Evolutionary conservation across 768 basidiomycete genomes (phyloP).

Genomic region (Terana coerulea): DNA sequence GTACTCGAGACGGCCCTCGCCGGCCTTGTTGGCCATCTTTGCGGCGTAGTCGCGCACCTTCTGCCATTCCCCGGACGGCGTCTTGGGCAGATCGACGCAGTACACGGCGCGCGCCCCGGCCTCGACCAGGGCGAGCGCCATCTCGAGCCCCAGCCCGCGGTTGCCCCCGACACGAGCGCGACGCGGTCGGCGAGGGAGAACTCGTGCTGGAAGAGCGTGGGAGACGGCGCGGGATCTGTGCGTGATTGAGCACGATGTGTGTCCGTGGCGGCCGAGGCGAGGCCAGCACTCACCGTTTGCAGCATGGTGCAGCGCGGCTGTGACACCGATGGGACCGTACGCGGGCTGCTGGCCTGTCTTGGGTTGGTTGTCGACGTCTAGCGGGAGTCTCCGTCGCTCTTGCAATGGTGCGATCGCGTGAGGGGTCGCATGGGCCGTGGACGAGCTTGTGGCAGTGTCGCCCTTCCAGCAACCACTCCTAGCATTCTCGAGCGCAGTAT

Average conservation of each 20-base stretch:
- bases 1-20: slow-evolving; percentile 50
- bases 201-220: slow-evolving; percentile 24
- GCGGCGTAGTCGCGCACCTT: slow-evolving; percentile 45
- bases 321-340: slow-evolving; percentile 59
- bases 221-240: slow-evolving; percentile 15
- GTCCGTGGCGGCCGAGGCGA: not conserved
- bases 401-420: slow-evolving; percentile 13
- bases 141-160: slow-evolving; percentile 74
- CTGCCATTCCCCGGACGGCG: slow-evolving; percentile 55
- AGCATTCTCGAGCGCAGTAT: no score
- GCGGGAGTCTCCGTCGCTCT: slow-evolving; percentile 11
- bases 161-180: slow-evolving; percentile 38
- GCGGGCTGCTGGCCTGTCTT: slow-evolving; percentile 39
- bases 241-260: not conserved
- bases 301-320: slow-evolving; percentile 45
- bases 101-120: slow-evolving; percentile 65
- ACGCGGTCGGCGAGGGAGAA: slow-evolving; percentile 32
- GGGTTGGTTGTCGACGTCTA: slow-evolving; percentile 23
- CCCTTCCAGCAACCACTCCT: no score
- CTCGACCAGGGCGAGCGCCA: slow-evolving; percentile 71
- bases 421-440: not conserved
- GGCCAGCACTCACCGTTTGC: slow-evolving; percentile 19
- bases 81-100: slow-evolving; percentile 58
- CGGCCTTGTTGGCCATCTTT: slow-evolving; percentile 18
- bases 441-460: no score